These are phyloP conservation scores for Ajuga chamaepitys DNA, from an alignment of 257 asterid genomes.

Conservation along the genomic window DNA sequence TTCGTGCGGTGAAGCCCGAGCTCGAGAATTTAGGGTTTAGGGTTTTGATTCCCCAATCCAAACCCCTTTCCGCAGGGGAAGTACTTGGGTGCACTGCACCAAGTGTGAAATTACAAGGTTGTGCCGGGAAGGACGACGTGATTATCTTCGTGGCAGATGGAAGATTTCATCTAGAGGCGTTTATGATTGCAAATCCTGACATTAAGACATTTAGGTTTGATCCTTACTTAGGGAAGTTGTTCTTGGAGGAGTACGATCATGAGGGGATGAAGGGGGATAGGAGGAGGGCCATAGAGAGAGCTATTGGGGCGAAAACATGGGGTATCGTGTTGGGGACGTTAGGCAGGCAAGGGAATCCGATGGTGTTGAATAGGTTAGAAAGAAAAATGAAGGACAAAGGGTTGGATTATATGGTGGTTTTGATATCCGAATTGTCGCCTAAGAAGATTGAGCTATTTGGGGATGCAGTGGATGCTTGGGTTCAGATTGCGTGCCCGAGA, in stretches of 20 bases:
- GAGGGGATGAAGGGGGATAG: constrained; percentile 83
- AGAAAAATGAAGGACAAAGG: constrained; percentile 75
- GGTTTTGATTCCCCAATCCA: constrained; percentile 77
- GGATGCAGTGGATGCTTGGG: constrained; percentile 89
- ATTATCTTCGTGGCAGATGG: constrained; percentile 91
- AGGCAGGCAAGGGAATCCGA: constrained; percentile 90
- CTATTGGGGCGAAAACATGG: constrained; percentile 61
- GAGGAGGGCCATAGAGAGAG: constrained; percentile 73
- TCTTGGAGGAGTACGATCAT: constrained; percentile 90
- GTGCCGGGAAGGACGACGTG: constrained; percentile 31
- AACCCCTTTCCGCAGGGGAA: constrained; percentile 95
- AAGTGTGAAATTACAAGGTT: constrained; percentile 31
- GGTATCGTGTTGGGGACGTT: constrained; percentile 85
- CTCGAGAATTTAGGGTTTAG: constrained; percentile 76
- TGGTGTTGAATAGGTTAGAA: constrained; percentile 69
- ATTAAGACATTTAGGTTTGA: constrained; percentile 68
- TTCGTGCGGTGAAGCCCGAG: constrained; percentile 78
- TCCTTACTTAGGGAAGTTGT: constrained; percentile 77
- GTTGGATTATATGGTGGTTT: constrained; percentile 64
- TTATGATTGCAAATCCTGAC: constrained; percentile 92
- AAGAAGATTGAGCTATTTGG: constrained; percentile 71
- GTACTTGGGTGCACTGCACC: constrained; percentile 98
- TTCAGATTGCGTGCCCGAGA: constrained; percentile 95
- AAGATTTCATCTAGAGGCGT: constrained; percentile 92
- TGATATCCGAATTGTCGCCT: constrained; percentile 93